phyloP scores from a whole-genome alignment of 1,139 yeast genomes.

The Diutina rugosa region DNA sequence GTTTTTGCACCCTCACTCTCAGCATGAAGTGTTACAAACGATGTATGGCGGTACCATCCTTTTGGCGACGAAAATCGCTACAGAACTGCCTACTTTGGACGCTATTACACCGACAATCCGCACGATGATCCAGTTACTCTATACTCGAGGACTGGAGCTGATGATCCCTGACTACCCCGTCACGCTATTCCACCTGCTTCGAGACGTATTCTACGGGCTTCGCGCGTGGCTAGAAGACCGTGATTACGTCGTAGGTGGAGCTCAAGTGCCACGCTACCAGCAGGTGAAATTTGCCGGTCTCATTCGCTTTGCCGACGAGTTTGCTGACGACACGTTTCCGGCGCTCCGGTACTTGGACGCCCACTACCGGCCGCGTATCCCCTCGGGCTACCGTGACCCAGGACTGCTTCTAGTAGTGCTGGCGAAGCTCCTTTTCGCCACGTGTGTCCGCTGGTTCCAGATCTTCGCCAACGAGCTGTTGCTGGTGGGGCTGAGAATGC shows the following conservation, averaged over 20 bases:
- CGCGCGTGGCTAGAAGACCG: not conserved
- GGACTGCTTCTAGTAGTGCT: not conserved
- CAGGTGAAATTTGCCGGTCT: not conserved
- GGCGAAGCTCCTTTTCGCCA: not conserved
- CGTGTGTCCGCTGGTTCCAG: not conserved
- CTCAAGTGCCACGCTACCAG: not conserved
- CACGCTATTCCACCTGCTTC: not conserved
- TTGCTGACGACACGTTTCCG: not conserved
- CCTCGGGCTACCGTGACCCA: not conserved
- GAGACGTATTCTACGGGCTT: not conserved
- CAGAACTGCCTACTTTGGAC: not conserved
- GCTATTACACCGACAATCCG: not conserved
- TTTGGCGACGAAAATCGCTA: not conserved
- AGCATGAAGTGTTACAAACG: not conserved
- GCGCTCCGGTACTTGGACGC: not conserved
- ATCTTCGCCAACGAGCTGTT: not conserved
- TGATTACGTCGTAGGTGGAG: no score
- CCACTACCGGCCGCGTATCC: not conserved
- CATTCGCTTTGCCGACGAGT: not conserved
- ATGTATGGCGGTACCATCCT: not conserved
- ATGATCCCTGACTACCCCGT: conserved; percentile 1
- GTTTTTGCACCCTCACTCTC: not conserved
- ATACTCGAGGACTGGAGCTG: not conserved
- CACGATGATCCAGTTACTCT: not conserved
- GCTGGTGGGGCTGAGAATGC: not conserved